Evolutionary conservation across 169 alveolate genomes (phyloP).

Genomic region (Neospora caninum): DNA sequence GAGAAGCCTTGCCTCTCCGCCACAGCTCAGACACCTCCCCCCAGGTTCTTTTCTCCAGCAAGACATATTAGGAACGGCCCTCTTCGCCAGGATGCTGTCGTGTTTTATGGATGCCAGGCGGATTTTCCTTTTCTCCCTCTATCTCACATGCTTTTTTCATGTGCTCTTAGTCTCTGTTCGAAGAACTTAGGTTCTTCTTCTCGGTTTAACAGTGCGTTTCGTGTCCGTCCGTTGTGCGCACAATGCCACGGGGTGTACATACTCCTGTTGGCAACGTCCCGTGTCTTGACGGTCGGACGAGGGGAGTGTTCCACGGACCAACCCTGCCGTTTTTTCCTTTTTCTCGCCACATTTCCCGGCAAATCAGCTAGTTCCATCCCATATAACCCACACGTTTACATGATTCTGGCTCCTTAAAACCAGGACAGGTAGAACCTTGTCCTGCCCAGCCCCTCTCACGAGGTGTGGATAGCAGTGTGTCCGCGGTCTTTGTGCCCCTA

Average conservation of each 20-base stretch:
- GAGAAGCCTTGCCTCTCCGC: not conserved
- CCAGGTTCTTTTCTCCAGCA: not conserved
- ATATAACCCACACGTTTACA: no score
- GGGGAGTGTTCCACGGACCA: not conserved
- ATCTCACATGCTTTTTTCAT: no score
- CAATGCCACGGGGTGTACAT: not conserved
- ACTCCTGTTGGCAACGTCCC: not conserved
- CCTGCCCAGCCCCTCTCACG: not conserved
- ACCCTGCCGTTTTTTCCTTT: not conserved
- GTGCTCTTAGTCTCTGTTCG: not conserved
- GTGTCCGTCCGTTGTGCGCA: not conserved
- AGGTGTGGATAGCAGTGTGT: constrained; percentile 1
- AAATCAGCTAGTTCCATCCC: no score
- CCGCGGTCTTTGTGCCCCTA: not conserved
- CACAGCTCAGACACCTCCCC: not conserved
- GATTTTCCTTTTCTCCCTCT: not conserved
- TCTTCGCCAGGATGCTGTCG: not conserved
- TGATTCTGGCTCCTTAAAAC: no score
- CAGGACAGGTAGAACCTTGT: not conserved
- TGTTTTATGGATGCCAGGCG: not conserved
- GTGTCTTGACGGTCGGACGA: not conserved
- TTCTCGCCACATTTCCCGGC: no score
- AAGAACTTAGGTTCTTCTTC: not conserved
- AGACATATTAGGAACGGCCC: not conserved
- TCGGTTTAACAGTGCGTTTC: not conserved